Base-by-base conservation (phyloP, 2,329 filamentous ascomycete species). In the Scytalidium sp. region DNA sequence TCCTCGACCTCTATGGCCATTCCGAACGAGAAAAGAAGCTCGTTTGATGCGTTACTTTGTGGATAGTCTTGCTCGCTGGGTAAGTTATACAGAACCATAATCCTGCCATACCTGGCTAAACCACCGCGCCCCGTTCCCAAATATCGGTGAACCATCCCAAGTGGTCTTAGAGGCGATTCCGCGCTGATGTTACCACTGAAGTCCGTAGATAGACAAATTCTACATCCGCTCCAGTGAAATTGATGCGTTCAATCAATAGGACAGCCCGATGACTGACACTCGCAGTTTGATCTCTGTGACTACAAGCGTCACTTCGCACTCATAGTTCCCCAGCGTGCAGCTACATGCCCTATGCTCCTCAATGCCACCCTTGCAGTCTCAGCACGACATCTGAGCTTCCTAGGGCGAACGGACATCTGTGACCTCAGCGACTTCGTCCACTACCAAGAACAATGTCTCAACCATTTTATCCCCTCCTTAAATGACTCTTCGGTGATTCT, bases 51-150 rank as follows among this genome's bases (percentile, higher is more conserved):
- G 58, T 13, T 61, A 61, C 32, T 61, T 59, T 41, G 51, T 55
- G 17, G 55, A 65, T 49, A 55, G 56, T 15, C 43, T 62, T 1
- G 57, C 59, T 19, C 50, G 48, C 19, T 60, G 59, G 59, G 59
- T 58, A 53, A 32, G 53, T 52, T 40, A 8, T n/a, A 36, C 8
- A 27, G 13, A 7, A 13, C 7, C 13, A 13, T 27, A 13, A 27
- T 27, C 13, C 7, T 7, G 7, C 25, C 25, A 27, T 13, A 7
- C 25, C 25, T 27, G 25, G 25, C 25, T 27, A 27, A n/a, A n/a
- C n/a, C n/a, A n/a, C n/a, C n/a, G n/a, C n/a, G n/a, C n/a, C n/a
- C n/a, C n/a, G n/a, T n/a, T n/a, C n/a, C n/a, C n/a, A n/a, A n/a
- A n/a, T n/a, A n/a, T n/a, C n/a, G n/a, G n/a, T n/a, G n/a, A n/a